Conservation (phyloP, 495 filamentous ascomycete species). For the Penicillium goetzii region DNA sequence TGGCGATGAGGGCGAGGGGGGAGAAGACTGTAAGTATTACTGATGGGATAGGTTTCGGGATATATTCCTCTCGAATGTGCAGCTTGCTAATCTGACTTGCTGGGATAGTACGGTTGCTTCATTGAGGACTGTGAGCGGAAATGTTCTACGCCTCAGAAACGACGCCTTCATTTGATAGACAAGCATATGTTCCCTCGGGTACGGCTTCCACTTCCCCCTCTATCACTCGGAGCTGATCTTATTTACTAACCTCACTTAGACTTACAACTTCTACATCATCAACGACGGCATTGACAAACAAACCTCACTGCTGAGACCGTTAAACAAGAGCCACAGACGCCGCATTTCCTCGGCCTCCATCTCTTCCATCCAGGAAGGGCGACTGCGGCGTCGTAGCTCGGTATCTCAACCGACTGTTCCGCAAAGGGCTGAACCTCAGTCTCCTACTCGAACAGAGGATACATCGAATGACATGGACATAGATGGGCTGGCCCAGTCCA, state of each 20-base stretch:
- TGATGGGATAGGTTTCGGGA: neutral
- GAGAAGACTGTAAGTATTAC: constrained; percentile 76
- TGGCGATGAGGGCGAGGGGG: constrained; percentile 70
- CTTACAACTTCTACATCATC: constrained; percentile 88
- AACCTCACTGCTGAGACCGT: constrained; percentile 69
- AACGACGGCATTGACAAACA: constrained; percentile 86
- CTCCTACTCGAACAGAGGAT: neutral
- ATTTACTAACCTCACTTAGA: constrained; percentile 38
- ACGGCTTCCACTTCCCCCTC: constrained; percentile 18
- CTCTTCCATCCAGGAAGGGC: constrained; percentile 43
- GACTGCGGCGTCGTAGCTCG: constrained; percentile 44
- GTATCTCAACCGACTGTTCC: constrained; percentile 28
- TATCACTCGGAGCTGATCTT: neutral
- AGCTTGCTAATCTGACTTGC: neutral
- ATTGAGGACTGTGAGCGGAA: constrained; percentile 85
- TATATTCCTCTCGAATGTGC: neutral
- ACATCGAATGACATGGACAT: constrained; percentile 60
- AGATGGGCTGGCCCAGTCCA: constrained; percentile 72
- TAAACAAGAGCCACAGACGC: constrained; percentile 46
- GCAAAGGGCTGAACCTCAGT: constrained; percentile 6
- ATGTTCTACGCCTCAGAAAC: constrained; percentile 81
- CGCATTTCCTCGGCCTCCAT: constrained; percentile 54
- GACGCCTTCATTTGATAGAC: constrained; percentile 84
- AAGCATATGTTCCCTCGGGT: constrained; percentile 91
- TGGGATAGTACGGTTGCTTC: constrained; percentile 77